Percentiles rank a stretch among this genome's conserved stretches.
phyloP scores from a whole-genome alignment of 192 early-diverging fungal species.

The Neocallimastix lanati region DNA sequence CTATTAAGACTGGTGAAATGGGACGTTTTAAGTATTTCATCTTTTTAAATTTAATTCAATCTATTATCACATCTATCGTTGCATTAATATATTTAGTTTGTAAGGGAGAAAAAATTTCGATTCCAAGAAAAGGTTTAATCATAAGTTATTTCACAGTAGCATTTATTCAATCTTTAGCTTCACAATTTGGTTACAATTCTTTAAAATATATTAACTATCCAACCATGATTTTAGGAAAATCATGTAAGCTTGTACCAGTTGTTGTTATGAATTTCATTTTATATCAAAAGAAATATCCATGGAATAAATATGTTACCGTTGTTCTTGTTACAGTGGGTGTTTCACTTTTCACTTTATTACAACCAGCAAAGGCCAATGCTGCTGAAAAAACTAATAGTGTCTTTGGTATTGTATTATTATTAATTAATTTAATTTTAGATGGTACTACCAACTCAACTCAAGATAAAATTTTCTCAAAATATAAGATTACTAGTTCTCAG shows the following conservation, averaged over 20 bases:
- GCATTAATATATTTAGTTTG: constrained; percentile 52
- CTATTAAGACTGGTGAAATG: background rate
- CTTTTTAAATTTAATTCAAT: constrained; percentile 75
- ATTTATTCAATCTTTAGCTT: constrained; percentile 49
- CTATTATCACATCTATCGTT: constrained; percentile 52
- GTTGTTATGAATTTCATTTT: constrained; percentile 87
- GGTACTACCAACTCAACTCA: constrained; percentile 91
- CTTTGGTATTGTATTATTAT: constrained; percentile 63
- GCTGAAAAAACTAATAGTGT: constrained; percentile 35
- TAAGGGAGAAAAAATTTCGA: constrained; percentile 18
- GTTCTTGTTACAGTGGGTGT: constrained; percentile 76
- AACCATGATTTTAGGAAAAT: constrained; percentile 89
- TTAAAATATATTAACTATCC: constrained; percentile 92
- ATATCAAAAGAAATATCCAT: constrained; percentile 68
- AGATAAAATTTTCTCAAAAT: constrained; percentile 77
- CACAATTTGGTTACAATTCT: constrained; percentile 84
- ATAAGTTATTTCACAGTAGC: constrained; percentile 59
- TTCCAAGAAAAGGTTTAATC: constrained; percentile 11
- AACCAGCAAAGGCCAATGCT: constrained; percentile 21
- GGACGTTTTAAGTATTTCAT: constrained; percentile 76
- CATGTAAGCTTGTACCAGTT: constrained; percentile 90
- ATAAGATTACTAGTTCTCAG: constrained; percentile 64
- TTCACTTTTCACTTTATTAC: constrained; percentile 80
- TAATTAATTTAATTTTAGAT: constrained; percentile 75
- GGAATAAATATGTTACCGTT: constrained; percentile 78